phyloP scores from a whole-genome alignment of 345 rosid genomes.

The Punica granatum region DNA sequence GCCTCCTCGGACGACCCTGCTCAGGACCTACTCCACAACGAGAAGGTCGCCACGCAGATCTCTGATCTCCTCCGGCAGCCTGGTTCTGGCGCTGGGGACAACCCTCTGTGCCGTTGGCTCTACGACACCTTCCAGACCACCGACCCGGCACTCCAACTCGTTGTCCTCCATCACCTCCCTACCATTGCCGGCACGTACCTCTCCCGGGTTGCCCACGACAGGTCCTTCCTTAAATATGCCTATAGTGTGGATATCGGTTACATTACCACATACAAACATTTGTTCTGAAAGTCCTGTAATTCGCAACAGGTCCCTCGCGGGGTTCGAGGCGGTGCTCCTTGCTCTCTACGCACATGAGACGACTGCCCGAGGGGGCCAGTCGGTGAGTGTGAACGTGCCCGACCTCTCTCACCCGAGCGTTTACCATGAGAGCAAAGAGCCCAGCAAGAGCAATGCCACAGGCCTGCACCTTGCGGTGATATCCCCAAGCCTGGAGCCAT shows the following conservation, averaged over 20 bases:
- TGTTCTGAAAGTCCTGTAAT: too few species aligned
- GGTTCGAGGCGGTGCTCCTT: constrained; percentile 71
- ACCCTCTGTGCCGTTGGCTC: constrained; percentile 85
- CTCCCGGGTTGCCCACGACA: constrained; percentile 53
- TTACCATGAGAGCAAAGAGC: constrained; percentile 58
- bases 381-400: constrained; percentile 58
- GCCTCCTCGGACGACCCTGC: constrained; percentile 31
- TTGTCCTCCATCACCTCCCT: constrained; percentile 69
- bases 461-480: constrained; percentile 56
- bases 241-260: not conserved
- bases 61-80: constrained; percentile 63
- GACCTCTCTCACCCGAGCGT: constrained; percentile 64
- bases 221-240: not conserved
- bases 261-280: not conserved
- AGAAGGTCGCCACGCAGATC: constrained; percentile 45
- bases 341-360: constrained; percentile 81
- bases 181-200: constrained; percentile 66
- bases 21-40: constrained; percentile 45
- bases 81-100: constrained; percentile 67
- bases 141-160: constrained; percentile 54
- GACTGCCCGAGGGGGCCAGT: constrained; percentile 47
- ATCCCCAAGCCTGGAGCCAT: constrained; percentile 69
- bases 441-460: constrained; percentile 32
- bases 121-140: constrained; percentile 76
- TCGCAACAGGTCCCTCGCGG: constrained; percentile 45